Base-by-base conservation (phyloP, 2,329 filamentous ascomycete genomes). In the Pseudogymnoascus sp. region DNA sequence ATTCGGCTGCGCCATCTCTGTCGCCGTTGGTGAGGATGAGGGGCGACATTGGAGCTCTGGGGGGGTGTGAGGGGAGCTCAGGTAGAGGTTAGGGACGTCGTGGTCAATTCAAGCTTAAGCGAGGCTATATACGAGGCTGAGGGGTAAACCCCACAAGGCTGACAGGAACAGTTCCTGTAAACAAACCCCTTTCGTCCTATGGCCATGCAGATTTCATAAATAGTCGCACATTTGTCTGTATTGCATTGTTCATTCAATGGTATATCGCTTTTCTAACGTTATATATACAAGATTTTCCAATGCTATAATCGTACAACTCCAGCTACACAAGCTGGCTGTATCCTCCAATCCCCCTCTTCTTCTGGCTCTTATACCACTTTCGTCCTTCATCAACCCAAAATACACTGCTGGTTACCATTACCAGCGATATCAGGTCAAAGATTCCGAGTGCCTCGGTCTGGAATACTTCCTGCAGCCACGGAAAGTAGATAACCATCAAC, bases 321-420 rank as follows among this genome's bases (percentile, higher is more conserved):
- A 57, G 51, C 51, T 57, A 89, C 67, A 89, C 86, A 70, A 83
- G 81, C 74, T 86, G 83, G 73, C 86, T 89, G 73, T 90, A 90
- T 63, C 84, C 83, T n/a, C 80, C 80, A 65, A 85, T 75, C 72
- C 83, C 81, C 75, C 81, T 79, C 72, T 79, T 79, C 61, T 85
- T 81, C 64, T 69, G 69, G 69, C 85, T 84, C 71, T 81, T 83
- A 72, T 83, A 84, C 79, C 88, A 96, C 78, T 99, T 99, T 73
- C 95, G 83, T 48, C 82, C 82, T 78, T 99, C 95, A 76, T 99
- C 95, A 11, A 87, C 92, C 91, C 92, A 98, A 76, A 99, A 96
- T 28, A 99, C 95, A 61, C 85, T 86, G 78, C 93, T 98, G 66
- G 93, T 90, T 66, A 99, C 80, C 54, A 85, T 74, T 28, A 93